phyloP scores from a whole-genome alignment of 2,329 filamentous ascomycete genomes.

The Stachybotrys chartarum region DNA sequence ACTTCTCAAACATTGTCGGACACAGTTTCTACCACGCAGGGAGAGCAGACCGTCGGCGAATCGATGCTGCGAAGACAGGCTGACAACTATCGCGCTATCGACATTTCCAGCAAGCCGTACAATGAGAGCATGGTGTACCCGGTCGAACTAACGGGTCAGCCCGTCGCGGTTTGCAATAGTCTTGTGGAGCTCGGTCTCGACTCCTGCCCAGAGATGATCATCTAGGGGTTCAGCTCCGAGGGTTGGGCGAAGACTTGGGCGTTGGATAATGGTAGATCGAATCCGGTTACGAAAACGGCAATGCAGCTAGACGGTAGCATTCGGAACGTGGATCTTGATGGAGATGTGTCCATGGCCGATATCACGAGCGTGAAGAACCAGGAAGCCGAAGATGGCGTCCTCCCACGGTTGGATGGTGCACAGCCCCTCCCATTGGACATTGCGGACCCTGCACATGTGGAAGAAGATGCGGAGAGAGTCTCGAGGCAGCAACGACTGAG shows the following conservation, averaged over 20 bases:
- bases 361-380: not conserved
- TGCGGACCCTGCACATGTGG: not conserved
- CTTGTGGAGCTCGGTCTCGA: constrained; percentile 25
- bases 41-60: not conserved
- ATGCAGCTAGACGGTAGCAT: constrained; percentile 24
- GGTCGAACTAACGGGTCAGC: constrained; percentile 22
- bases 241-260: constrained; percentile 25
- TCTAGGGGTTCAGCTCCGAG: constrained; percentile 27
- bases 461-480: not conserved
- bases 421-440: not conserved
- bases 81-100: constrained; percentile 11
- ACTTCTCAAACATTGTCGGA: constrained; percentile 4
- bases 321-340: constrained; percentile 20
- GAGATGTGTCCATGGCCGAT: constrained; percentile 20
- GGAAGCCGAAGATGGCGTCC: not conserved
- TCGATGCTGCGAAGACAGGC: constrained; percentile 10
- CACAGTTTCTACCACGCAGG: not conserved
- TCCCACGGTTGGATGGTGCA: not conserved
- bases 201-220: constrained; percentile 22
- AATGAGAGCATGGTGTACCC: constrained; percentile 13
- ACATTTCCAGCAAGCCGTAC: constrained; percentile 10
- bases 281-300: constrained; percentile 9
- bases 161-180: constrained; percentile 20
- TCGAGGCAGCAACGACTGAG: not conserved
- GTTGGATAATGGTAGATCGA: constrained; percentile 14